Evolutionary conservation across 1,284 basidiomycete genomes (phyloP), one percentile per base, ranked within the genome.

Genomic region (Psilocybe mexicana): DNA sequence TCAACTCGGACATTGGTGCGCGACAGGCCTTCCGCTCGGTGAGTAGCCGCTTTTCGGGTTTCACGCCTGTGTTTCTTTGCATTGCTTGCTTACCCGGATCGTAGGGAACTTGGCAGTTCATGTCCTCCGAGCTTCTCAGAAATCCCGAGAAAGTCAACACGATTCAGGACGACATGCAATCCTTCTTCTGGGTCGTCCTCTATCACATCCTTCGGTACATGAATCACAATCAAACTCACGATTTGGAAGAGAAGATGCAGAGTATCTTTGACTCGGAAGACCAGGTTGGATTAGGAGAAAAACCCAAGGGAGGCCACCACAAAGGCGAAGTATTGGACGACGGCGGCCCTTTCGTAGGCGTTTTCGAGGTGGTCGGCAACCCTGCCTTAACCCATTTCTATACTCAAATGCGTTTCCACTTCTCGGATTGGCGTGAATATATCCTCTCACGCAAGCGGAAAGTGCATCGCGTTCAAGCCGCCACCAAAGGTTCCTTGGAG

Each of bases 51-150:
- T 18, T 18, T 18, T 18, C 18, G 18, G 18, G 18, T 18, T 18
- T 18, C 18, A 18, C 18, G 18, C 18, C 18, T 18, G 18, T 18
- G 18, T 48, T 11, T 11, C 30, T 30, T 12, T 28, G 6, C 11
- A 43, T 4, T 46, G 40, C 33, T 48, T 33, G 35, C 12, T 23
- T 24, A 35, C 10, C 2, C 25, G 45, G 18, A 18, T 4, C 10
- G n/a, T 25, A 75, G 74, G 73, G 74, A 4, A 75, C 74, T 8
- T 73, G 71, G 72, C 66, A 67, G 23, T 76, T 70, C 51, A 71
- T 74, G 60, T 74, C 74, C 10, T 61, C 61, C 1, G 18, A 53
- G 1, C 57, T 69, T 12, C 58, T 71, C 1, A 0, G 30, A 6
- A 14, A 65, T 6, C 54, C 60, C 5, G 10, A n/a, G 2, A 64